Evolutionary conservation across 148 eudicot genomes (phyloP).

Genomic region (Camellia sinensis): DNA sequence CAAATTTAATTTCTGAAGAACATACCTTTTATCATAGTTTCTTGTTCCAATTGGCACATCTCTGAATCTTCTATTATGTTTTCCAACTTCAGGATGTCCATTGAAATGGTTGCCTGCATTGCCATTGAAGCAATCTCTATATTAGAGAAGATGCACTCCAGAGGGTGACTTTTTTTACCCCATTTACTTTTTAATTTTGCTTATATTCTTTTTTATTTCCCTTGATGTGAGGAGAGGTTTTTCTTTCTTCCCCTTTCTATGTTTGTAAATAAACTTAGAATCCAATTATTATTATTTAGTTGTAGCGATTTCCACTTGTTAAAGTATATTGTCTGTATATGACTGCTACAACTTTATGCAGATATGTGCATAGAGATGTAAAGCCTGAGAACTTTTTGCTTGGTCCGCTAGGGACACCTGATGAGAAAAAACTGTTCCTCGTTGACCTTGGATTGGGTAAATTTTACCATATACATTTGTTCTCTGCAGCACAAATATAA

Average conservation of each 20-base stretch:
- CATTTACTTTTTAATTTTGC: background rate
- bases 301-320: background rate
- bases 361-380: slow-evolving; percentile 41
- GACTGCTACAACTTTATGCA: slow-evolving; percentile 7
- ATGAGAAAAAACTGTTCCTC: slow-evolving; percentile 36
- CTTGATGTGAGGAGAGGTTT: background rate
- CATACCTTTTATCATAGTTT: too few relatives aligned
- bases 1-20: too few relatives aligned
- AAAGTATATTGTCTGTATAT: background rate
- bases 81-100: slow-evolving; percentile 63
- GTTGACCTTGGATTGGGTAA: slow-evolving; percentile 47
- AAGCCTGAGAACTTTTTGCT: slow-evolving; percentile 43
- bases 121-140: slow-evolving; percentile 84
- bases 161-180: slow-evolving; percentile 42
- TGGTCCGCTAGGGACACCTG: slow-evolving; percentile 40
- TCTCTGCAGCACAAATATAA: background rate
- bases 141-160: slow-evolving; percentile 74
- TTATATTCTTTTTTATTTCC: too few relatives aligned
- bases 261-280: background rate
- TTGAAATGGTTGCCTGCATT: slow-evolving; percentile 86
- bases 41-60: too few relatives aligned
- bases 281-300: background rate
- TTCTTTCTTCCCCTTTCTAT: background rate
- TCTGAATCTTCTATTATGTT: too few relatives aligned
- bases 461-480: background rate